Evolutionary conservation across 176 grass and related monocot genomes (phyloP).

Genomic region (Chloris gayana): DNA sequence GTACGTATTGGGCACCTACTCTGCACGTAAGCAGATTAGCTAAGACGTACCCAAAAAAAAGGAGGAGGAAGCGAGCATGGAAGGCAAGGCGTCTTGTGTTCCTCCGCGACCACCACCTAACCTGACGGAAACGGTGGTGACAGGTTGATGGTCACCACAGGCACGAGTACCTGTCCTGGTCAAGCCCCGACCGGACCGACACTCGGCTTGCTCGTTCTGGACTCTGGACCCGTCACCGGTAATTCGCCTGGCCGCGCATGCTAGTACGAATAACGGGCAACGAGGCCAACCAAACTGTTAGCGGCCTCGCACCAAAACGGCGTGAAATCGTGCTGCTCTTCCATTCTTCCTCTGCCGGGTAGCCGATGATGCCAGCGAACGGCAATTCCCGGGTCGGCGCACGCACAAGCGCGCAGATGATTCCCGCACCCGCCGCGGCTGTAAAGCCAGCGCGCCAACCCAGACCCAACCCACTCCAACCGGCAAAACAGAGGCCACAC

Average conservation of each 20-base stretch:
- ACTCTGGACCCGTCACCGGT: background rate
- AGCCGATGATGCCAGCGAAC: too few relatives aligned
- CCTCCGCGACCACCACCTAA: background rate
- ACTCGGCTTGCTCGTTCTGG: background rate
- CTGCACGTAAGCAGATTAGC: too few relatives aligned
- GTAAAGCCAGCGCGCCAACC: slow-evolving; percentile 43
- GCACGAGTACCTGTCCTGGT: background rate
- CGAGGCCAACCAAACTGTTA: background rate
- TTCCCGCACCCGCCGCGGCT: slow-evolving; percentile 22
- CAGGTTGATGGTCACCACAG: background rate
- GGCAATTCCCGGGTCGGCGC: background rate
- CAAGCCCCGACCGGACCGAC: background rate
- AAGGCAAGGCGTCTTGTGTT: too few relatives aligned
- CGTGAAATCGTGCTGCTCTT: too few relatives aligned
- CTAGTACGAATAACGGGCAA: too few relatives aligned
- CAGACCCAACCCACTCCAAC: background rate
- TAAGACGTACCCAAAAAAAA: too few relatives aligned
- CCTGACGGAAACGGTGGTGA: background rate
- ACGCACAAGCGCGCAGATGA: background rate
- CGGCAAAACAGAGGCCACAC: background rate
- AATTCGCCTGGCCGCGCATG: background rate
- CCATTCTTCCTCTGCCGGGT: too few relatives aligned
- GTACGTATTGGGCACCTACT: too few relatives aligned
- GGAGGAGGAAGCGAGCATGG: too few relatives aligned
- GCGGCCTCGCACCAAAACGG: background rate